Base-by-base conservation (phyloP, 2,329 filamentous ascomycete species). In the Cytospora piceae region DNA sequence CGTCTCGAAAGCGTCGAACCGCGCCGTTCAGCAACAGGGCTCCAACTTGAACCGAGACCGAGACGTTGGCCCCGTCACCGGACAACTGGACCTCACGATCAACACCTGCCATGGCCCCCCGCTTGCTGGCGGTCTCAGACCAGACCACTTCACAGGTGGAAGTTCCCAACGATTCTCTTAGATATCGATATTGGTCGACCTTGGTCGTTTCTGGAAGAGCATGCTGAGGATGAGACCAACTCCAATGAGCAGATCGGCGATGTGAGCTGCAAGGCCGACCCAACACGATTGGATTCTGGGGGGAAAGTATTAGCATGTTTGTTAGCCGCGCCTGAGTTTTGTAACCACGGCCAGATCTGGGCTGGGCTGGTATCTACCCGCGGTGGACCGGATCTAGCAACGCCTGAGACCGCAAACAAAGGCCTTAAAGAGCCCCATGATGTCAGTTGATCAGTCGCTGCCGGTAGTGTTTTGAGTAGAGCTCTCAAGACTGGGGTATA, bases 281-380 rank as follows among this genome's bases (percentile, higher is more conserved):
- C 39, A 42, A 42, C 39, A 2, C 39, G 6, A 42, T 20, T 20
- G 20, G 39, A 15, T 42, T n/a, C 20, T 9, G 39, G 20, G 39
- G 17, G 5, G 1, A n/a, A 7, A 7, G 4, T n/a, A 12, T 24
- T 49, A 24, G 46, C n/a, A 24, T 49, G 15, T n/a, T n/a, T 49
- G 5, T 49, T 49, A 49, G 46, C 46, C 46, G n/a, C n/a, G 46
- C 46, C n/a, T 24, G n/a, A 24, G 12, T 24, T 49, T 8, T 8
- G n/a, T 24, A 22, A 34, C 20, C 42, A 46, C 1, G 42, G 17
- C 7, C 22, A 20, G 32, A 31, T 29, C 31, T 12, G 34, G 60
- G 5, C 60, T 62, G 42, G 52, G 5, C 29, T 27, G 29, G 22
- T 57, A 51, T 57, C 53, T 63, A 63, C 39, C 60, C 53, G 53